Conservation (phyloP, 805 yeast species). For the Pichia pseudocactophila region DNA sequence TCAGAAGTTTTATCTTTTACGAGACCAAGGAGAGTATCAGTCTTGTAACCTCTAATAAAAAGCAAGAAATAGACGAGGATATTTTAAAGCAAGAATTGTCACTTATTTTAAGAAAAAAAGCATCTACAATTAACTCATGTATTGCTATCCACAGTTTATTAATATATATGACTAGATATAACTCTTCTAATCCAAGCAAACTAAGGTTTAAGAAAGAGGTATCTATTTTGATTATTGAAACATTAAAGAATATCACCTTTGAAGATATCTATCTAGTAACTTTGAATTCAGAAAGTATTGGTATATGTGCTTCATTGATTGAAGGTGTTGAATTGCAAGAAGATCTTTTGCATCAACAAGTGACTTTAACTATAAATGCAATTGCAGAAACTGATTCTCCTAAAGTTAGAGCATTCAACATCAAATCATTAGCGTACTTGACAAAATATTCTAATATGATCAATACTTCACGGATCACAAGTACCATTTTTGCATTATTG, state of each 20-base stretch:
- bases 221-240: slow-evolving; percentile 20
- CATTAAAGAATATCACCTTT: slow-evolving; percentile 20
- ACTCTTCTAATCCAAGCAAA: slow-evolving; percentile 8
- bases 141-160: slow-evolving; percentile 53
- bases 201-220: slow-evolving; percentile 18
- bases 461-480: slow-evolving; percentile 39
- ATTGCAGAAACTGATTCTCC: slow-evolving; percentile 64
- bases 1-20: slow-evolving; percentile 46
- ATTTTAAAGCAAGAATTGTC: slow-evolving; percentile 8
- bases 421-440: slow-evolving; percentile 33
- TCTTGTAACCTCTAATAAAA: neutral
- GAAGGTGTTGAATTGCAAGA: slow-evolving; percentile 16
- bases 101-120: slow-evolving; percentile 26
- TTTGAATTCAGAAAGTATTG: slow-evolving; percentile 28
- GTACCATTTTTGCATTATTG: slow-evolving; percentile 50
- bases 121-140: slow-evolving; percentile 52
- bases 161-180: slow-evolving; percentile 21
- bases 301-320: slow-evolving; percentile 22
- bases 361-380: slow-evolving; percentile 49
- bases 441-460: slow-evolving; percentile 19
- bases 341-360: slow-evolving; percentile 29
- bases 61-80: slow-evolving; percentile 7
- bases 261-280: slow-evolving; percentile 16
- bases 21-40: slow-evolving; percentile 25
- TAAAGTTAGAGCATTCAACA: slow-evolving; percentile 48